phyloP scores from a whole-genome alignment of 2,329 filamentous ascomycete species.

The Aspergillus novofumigatus region DNA sequence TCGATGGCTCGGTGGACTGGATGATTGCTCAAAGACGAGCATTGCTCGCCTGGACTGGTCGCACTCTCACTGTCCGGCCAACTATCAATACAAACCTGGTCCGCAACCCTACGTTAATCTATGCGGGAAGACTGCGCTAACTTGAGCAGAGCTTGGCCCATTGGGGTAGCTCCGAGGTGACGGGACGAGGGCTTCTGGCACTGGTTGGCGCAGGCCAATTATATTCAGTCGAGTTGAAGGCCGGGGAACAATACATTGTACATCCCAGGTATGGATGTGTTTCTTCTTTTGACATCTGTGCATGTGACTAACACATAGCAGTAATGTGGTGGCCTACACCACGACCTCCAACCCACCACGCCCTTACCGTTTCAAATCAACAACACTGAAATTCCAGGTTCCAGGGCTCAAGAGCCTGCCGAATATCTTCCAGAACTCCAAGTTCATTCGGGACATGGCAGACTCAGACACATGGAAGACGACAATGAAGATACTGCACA shows the following conservation, averaged over 20 bases:
- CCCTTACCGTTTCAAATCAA: conserved; percentile 83
- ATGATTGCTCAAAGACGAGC: conserved; percentile 83
- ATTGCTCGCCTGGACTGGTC: conserved; percentile 93
- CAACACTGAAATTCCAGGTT: conserved; percentile 69
- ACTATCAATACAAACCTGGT: conserved; percentile 69
- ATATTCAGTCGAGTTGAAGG: conserved; percentile 75
- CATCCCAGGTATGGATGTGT: conserved; percentile 60
- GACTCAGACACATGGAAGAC: conserved; percentile 69
- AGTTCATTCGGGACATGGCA: conserved; percentile 70
- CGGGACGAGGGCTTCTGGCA: conserved; percentile 80
- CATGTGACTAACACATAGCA: conserved; percentile 26
- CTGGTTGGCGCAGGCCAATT: conserved; percentile 83
- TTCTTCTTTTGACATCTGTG: not conserved
- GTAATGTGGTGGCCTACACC: conserved; percentile 87
- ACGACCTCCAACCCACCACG: conserved; percentile 68
- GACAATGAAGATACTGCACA: conserved; percentile 61
- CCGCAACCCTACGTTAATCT: conserved; percentile 13
- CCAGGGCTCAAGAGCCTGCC: conserved; percentile 60
- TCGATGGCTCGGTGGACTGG: conserved; percentile 95
- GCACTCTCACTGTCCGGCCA: conserved; percentile 72
- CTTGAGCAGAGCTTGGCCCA: conserved; percentile 62
- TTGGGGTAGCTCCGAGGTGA: conserved; percentile 87
- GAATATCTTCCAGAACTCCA: conserved; percentile 61
- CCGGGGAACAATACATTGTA: conserved; percentile 84
- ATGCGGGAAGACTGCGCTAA: conserved; percentile 30